Evolutionary conservation across 73 alveolate genomes (phyloP), one percentile per base, ranked within the genome.

Genomic region (Blepharisma stoltei): DNA sequence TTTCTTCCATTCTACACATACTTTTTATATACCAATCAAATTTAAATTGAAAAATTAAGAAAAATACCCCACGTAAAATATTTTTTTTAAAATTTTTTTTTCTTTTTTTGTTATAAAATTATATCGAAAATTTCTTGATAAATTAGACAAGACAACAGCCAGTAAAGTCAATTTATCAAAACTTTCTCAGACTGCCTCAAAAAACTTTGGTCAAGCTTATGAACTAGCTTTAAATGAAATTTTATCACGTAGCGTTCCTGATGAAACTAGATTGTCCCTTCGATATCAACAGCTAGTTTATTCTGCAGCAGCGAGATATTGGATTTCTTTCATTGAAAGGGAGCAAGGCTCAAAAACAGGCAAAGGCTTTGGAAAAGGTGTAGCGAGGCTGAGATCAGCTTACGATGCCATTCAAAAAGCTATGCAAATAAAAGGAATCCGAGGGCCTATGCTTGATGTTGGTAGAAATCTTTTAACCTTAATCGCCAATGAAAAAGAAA

Each of bases 291-390:
- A n/a, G 23, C 46, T 14, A 18, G 37, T 60, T 60, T 60, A 20
- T 60, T 11, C 14, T 18, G 73, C 73, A 8, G 14, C 73, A 14
- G 73, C 48, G 5, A n/a, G 23, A 14, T 60, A 60, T 25, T 60
- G 23, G 14, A 14, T 18, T n/a, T n/a, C 73, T 38, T 60, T 60
- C 18, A 9, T 25, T 60, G 73, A 60, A 20, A 60, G 23, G 5
- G 73, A 60, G 45, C 14, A 60, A 25, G 46, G 48, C 23, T 60
- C 46, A 18, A 60, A 60, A 11, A 60, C 73, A 20, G 46, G 73
- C 0, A 25, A 9, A 18, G 73, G 73, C 1, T 60, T 60, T 60
- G 73, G 73, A 20, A 14, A 60, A 25, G 73, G 14, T 25, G 73
- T 60, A 18, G 73, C 73, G 5, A 60, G 73, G 73, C 45, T 60